These are phyloP conservation scores for Kwoniella heveanensis DNA, from an alignment of 768 basidiomycete species.

Conservation along the genomic window DNA sequence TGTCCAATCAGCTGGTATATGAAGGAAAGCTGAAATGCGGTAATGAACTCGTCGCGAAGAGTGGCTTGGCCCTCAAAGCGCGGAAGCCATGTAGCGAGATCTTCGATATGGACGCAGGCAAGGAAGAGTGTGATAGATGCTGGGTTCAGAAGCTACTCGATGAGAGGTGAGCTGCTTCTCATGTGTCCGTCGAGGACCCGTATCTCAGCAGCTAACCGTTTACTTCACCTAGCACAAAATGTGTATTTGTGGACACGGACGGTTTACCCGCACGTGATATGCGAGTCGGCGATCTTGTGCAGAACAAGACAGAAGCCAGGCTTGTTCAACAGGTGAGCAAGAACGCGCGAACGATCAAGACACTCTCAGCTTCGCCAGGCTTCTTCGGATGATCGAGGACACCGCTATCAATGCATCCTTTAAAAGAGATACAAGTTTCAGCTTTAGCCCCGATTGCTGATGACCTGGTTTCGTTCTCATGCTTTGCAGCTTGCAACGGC, in stretches of 20 bases:
- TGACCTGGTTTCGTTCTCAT: too few species aligned
- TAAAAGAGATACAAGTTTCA: too few species aligned
- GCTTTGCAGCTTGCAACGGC: slow-evolving; percentile 73
- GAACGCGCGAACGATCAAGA: too few species aligned
- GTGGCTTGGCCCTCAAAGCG: slow-evolving; percentile 64
- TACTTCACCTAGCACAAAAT: slow-evolving; percentile 67
- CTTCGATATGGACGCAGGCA: slow-evolving; percentile 2
- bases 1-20: slow-evolving; percentile 87
- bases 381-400: too few species aligned
- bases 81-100: slow-evolving; percentile 51
- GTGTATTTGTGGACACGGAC: slow-evolving; percentile 94
- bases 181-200: too few species aligned
- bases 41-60: slow-evolving; percentile 67
- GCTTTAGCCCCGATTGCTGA: too few species aligned
- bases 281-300: slow-evolving; percentile 81
- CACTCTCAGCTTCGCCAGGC: too few species aligned
- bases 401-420: too few species aligned
- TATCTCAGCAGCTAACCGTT: neutral
- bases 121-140: slow-evolving; percentile 58
- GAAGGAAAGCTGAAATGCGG: slow-evolving; percentile 76
- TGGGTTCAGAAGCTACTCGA: slow-evolving; percentile 72
- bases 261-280: slow-evolving; percentile 74
- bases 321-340: slow-evolving; percentile 56
- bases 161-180: slow-evolving; percentile 66
- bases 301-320: slow-evolving; percentile 78